A percentile compares a stretch with the other conserved stretches of the same genome.
phyloP scores from a whole-genome alignment of 441 rosid species.

The Theobroma grandiflorum region DNA sequence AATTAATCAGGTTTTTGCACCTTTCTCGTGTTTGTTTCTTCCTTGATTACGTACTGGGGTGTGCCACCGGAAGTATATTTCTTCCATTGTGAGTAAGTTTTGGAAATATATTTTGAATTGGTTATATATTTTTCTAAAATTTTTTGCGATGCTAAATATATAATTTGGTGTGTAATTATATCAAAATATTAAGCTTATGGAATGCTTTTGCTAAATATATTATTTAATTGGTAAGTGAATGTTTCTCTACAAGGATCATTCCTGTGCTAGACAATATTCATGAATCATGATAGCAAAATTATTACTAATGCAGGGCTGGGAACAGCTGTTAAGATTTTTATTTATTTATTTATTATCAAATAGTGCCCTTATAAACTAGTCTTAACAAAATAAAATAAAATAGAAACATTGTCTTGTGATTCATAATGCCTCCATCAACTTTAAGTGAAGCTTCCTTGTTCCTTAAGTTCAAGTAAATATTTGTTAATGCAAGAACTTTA shows the following conservation, averaged over 20 bases:
- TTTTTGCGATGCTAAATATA: neutral
- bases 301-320: constrained; percentile 1
- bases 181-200: neutral
- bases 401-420: neutral
- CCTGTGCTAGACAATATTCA: neutral
- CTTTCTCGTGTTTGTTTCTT: neutral
- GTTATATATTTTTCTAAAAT: neutral
- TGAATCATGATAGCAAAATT: neutral
- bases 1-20: neutral
- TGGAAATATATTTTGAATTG: neutral
- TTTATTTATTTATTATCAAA: neutral
- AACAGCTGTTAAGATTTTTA: constrained; percentile 7
- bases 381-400: neutral
- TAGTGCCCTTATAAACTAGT: neutral
- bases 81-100: neutral
- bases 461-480: neutral
- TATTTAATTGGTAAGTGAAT: neutral
- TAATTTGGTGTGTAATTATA: neutral
- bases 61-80: neutral
- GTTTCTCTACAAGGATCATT: neutral
- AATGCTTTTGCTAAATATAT: neutral
- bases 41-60: neutral
- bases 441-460: constrained; percentile 5
- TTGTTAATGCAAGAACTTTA: neutral
- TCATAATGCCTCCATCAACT: neutral